These are phyloP conservation scores for Phytophthora hybrid DNA, from an alignment of 352 stramenopile species.

Conservation along the genomic window DNA sequence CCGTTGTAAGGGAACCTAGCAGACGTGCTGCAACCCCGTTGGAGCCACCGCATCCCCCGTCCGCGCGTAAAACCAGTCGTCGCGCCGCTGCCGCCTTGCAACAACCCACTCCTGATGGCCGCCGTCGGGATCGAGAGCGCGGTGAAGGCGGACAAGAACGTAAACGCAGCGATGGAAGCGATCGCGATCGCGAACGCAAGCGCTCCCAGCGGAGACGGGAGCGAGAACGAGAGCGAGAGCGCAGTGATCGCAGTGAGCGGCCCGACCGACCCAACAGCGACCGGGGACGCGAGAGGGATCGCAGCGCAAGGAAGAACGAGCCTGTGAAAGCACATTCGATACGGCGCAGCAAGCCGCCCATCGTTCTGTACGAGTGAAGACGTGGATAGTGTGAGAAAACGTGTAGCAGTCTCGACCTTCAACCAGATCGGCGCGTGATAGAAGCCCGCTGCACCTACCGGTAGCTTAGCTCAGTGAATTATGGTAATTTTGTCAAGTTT, in stretches of 20 bases:
- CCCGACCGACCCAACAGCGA: conserved; percentile 4
- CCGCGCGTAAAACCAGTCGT: conserved; percentile 20
- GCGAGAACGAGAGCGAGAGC: background rate
- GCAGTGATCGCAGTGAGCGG: conserved; percentile 4
- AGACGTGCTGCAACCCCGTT: conserved; percentile 19
- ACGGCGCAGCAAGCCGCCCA: conserved; percentile 25
- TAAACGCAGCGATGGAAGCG: conserved; percentile 17
- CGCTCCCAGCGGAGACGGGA: background rate
- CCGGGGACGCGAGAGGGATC: conserved; percentile 24
- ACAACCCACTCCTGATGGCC: background rate
- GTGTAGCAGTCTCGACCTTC: conserved; percentile 20
- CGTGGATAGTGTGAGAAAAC: conserved; percentile 24
- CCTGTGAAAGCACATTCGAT: conserved; percentile 28
- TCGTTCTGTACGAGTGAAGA: conserved; percentile 39
- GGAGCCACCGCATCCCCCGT: conserved; percentile 15
- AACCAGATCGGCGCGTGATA: conserved; percentile 37
- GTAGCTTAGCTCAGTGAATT: conserved; percentile 32
- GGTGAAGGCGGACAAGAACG: conserved; percentile 3
- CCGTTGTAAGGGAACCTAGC: conserved; percentile 17
- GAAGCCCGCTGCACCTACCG: conserved; percentile 23
- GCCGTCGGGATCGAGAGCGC: conserved; percentile 19
- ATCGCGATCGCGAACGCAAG: conserved; percentile 21
- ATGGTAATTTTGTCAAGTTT: conserved; percentile 35
- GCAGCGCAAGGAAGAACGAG: conserved; percentile 26
- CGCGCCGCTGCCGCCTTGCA: conserved; percentile 31